Base-by-base conservation (phyloP, 2,329 filamentous ascomycete genomes). In the Xylariaceae sp. region DNA sequence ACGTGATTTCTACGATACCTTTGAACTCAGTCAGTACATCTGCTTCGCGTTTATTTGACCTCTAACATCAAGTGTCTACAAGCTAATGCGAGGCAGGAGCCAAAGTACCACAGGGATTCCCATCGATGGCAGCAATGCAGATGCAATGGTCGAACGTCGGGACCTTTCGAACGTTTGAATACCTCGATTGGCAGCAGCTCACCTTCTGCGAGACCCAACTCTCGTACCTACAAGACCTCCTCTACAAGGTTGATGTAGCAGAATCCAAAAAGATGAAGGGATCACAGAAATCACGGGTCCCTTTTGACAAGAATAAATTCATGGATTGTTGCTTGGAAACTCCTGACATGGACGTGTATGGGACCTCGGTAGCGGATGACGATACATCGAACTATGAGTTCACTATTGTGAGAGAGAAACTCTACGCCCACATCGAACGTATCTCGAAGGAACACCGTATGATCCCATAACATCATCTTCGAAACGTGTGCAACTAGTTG, bases 261-360 rank as follows among this genome's bases (percentile, higher is more conserved):
- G 55, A 57, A 40, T n/a, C 21, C 3, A 23, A 9, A 21, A 44
- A 41, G 14, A 44, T 41, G 17, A 47, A 56, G 1, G 58, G 34
- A 14, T 26, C 49, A 6, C 52, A 65, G n/a, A 60, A 12, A 21
- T 60, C 50, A 2, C 56, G 26, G 3, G 19, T 65, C 1, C 58
- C 64, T 17, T 68, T 67, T 28, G 37, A 65, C 26, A 55, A 54
- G 19, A 54, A 62, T 14, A 19, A 24, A n/a, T 64, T 65, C 45
- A 24, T 56, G n/a, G 49, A 48, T 24, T 54, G 57, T 9, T 61
- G 49, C 41, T n/a, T 47, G 9, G 24, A 26, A 44, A 34, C 24
- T 23, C 43, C 56, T 40, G 44, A 41, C 26, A n/a, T 44, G 54
- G 19, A 48, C 36, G 16, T 37, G 26, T 6, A 29, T 9, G 29